phyloP scores from a whole-genome alignment of 495 filamentous ascomycete genomes.

The Evansstolkia leycettana region DNA sequence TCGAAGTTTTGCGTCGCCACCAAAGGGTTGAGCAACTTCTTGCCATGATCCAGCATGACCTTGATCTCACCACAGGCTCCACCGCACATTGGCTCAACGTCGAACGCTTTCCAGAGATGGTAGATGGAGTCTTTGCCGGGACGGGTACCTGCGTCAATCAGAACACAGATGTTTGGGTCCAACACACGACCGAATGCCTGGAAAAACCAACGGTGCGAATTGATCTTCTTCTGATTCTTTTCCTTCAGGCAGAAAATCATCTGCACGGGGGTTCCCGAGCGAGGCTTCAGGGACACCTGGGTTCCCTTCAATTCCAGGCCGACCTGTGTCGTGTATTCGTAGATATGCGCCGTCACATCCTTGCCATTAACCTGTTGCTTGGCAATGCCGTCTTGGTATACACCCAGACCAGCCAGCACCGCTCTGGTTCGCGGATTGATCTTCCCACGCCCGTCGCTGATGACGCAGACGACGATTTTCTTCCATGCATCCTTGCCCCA shows the following conservation, averaged over 20 bases:
- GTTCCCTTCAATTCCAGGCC: constrained; percentile 78
- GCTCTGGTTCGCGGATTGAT: constrained; percentile 89
- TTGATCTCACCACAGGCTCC: constrained; percentile 99
- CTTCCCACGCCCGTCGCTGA: constrained; percentile 96
- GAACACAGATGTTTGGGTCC: constrained; percentile 90
- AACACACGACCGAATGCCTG: constrained; percentile 89
- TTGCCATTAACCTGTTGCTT: constrained; percentile 97
- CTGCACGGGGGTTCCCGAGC: constrained; percentile 71
- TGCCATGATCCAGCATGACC: constrained; percentile 90
- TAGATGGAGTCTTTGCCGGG: constrained; percentile 92
- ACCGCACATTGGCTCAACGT: constrained; percentile 91
- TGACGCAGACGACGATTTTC: constrained; percentile 97
- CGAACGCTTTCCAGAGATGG: constrained; percentile 96
- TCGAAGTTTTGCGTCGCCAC: constrained; percentile 98
- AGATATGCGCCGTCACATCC: constrained; percentile 96
- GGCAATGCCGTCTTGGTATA: constrained; percentile 96
- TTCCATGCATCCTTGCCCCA: constrained; percentile 99
- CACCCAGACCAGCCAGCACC: constrained; percentile 83
- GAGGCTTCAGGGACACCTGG: constrained; percentile 68
- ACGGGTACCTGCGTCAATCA: constrained; percentile 92
- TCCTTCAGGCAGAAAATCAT: constrained; percentile 99
- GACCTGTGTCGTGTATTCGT: constrained; percentile 97
- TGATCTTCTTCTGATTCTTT: constrained; percentile 99
- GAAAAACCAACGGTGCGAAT: constrained; percentile 99
- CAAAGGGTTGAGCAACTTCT: constrained; percentile 83